Base-by-base conservation (phyloP, 2,329 filamentous ascomycete species). In the Leptographium lundbergii region DNA sequence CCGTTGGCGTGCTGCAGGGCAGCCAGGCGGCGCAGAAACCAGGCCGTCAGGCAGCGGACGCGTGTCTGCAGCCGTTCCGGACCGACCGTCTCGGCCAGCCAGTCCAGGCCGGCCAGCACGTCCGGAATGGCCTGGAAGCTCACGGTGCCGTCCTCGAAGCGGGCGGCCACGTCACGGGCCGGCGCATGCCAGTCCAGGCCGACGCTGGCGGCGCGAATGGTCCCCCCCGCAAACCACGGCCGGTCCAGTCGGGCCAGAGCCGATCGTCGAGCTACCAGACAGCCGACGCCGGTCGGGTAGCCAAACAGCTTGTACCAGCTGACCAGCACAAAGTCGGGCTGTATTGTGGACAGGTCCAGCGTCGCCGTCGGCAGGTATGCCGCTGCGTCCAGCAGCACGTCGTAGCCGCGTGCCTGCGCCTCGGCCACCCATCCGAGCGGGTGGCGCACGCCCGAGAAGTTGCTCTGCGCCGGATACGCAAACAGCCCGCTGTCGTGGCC, bases 391-490 rank as follows among this genome's bases (percentile, higher is more conserved):
- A 75, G 67, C 9, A 74, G 65, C 2, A 75, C 73, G 57, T 74
- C 71, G 57, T 71, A 75, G 25, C 73, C 72, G 10, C 64, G 63
- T 5, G 63, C 57, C 61, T 75, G 73, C 2, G 72, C 73, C 19
- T 67, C 59, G 1, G 56, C 48, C 0, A 73, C 62, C 72, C 71
- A 74, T 0, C 64, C 63, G 0, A 76, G 66, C 17, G 73, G 71
- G 52, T 76, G 74, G 0, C 70, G 70, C 3, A 74, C 73, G 36
- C 74, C 74, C 55, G 67, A 71, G 59, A 76, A 75, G 62, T 77
- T 77, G 61, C 72, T 74, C 63, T 77, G 75, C 0, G 74, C 75
- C 4, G 74, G 75, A 63, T 74, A 77, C 4, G 73, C 74, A 60
- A 77, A 75, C 22, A 77, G 66, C 9, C 72, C 71, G 22, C 61